Percentiles rank a stretch among this genome's conserved stretches.
Conservation (phyloP, 805 yeast genomes). For the Wickerhamiella lipophila region DNA sequence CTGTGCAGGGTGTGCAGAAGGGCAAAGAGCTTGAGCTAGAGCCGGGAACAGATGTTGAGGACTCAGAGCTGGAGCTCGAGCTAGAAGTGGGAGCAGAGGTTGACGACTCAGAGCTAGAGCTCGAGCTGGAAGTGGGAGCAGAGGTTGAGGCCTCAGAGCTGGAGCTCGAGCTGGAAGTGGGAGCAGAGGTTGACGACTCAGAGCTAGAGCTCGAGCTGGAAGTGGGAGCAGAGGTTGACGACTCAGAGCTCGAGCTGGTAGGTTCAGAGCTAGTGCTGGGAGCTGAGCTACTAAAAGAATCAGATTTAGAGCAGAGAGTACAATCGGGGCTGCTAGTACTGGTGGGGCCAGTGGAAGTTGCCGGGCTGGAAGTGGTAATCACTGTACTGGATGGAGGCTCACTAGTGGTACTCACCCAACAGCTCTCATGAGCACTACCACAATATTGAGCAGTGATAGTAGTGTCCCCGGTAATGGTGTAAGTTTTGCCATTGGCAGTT, state of each 20-base stretch:
- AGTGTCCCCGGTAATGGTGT: conserved; percentile 5
- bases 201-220: not conserved
- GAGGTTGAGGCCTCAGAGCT: not conserved
- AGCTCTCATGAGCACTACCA: not conserved
- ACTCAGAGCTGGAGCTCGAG: not conserved
- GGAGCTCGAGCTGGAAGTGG: not conserved
- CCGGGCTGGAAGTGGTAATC: not conserved
- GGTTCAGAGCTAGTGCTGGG: not conserved
- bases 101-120: too few species aligned
- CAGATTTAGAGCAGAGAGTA: not conserved
- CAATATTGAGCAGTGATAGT: conserved; percentile 7
- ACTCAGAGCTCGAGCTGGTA: not conserved
- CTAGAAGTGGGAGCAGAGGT: too few species aligned
- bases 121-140: not conserved
- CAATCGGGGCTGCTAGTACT: not conserved
- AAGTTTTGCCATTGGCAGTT: conserved; percentile 8
- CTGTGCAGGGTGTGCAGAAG: not conserved
- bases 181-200: too few species aligned
- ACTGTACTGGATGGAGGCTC: not conserved
- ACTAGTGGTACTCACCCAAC: not conserved
- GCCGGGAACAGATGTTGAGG: not conserved
- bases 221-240: too few species aligned
- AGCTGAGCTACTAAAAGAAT: not conserved
- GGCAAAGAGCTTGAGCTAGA: not conserved
- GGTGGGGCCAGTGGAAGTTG: not conserved